These are phyloP conservation scores for Leccinum brunneo-olivaceum DNA, from an alignment of 1,284 basidiomycete species.

Conservation along the genomic window DNA sequence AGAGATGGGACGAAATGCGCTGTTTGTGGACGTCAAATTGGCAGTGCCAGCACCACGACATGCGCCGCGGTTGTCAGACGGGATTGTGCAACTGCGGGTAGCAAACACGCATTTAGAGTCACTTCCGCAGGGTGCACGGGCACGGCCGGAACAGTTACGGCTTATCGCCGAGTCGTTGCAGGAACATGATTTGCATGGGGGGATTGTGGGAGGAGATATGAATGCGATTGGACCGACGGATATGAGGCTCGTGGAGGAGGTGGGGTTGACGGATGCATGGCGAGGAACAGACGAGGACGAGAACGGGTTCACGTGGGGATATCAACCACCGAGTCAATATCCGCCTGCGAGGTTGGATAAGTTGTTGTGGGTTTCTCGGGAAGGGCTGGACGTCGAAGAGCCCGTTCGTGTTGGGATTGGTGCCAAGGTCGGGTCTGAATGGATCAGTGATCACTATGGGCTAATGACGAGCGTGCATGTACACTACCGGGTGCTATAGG, in stretches of 20 bases:
- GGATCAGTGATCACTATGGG: conserved; percentile 63
- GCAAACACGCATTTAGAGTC: conserved; percentile 70
- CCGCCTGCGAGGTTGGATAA: conserved; percentile 56
- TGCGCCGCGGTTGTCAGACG: conserved; percentile 25
- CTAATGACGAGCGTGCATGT: conserved; percentile 43
- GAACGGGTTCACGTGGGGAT: conserved; percentile 59
- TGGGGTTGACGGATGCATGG: conserved; percentile 55
- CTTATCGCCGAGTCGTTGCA: conserved; percentile 44
- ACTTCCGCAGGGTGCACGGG: conserved; percentile 35
- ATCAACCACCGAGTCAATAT: conserved; percentile 41
- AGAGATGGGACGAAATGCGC: conserved; percentile 43
- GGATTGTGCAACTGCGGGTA: conserved; percentile 45
- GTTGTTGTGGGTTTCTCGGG: conserved; percentile 47
- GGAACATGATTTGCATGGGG: conserved; percentile 42
- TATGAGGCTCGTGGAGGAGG: conserved; percentile 32
- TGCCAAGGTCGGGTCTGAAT: conserved; percentile 37
- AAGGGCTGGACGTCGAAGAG: conserved; percentile 42
- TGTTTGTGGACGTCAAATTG: conserved; percentile 52
- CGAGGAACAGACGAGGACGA: conserved; percentile 33
- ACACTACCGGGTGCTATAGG: conserved; percentile 20
- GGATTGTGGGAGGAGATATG: conserved; percentile 64
- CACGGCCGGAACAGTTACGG: conserved; percentile 47
- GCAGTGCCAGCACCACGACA: conserved; percentile 28
- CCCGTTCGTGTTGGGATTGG: conserved; percentile 52
- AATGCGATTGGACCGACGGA: conserved; percentile 52